phyloP scores from a whole-genome alignment of 805 yeast species.

The Metschnikowia aberdeeniae region DNA sequence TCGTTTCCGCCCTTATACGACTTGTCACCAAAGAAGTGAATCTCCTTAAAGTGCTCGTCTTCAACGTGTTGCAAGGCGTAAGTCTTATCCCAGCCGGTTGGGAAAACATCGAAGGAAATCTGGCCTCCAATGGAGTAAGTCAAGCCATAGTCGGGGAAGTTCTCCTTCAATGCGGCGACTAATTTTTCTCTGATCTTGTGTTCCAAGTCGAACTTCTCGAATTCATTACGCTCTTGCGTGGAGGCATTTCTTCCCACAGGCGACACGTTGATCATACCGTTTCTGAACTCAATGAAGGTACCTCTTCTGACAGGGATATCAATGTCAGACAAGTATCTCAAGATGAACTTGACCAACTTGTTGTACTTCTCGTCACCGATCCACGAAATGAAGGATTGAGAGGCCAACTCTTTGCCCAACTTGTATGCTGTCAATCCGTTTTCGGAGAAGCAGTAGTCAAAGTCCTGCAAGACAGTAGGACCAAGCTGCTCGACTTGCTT shows the following conservation, averaged over 20 bases:
- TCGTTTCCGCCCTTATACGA: constrained; percentile 97
- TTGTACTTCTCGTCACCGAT: constrained; percentile 94
- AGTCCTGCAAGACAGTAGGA: constrained; percentile 63
- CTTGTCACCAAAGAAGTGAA: constrained; percentile 99
- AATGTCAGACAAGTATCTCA: constrained; percentile 76
- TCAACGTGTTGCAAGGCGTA: constrained; percentile 92
- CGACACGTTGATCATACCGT: constrained; percentile 97
- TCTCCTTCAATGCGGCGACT: constrained; percentile 78
- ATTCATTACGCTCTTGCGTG: constrained; percentile 88
- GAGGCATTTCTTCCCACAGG: constrained; percentile 99
- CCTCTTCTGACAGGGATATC: constrained; percentile 98
- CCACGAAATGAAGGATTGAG: constrained; percentile 94
- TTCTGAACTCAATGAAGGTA: constrained; percentile 97
- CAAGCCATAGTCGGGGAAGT: constrained; percentile 78
- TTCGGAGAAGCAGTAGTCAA: constrained; percentile 95
- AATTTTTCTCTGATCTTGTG: constrained; percentile 79
- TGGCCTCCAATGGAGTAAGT: constrained; percentile 99
- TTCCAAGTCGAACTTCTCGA: constrained; percentile 75
- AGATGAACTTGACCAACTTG: constrained; percentile 77
- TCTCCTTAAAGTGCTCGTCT: constrained; percentile 75
- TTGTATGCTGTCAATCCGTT: constrained; percentile 98
- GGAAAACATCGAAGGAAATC: constrained; percentile 98
- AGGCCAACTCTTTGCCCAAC: constrained; percentile 79
- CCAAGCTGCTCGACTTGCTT: constrained; percentile 98
- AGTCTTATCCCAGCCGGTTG: constrained; percentile 99